Evolutionary conservation across 2,329 filamentous ascomycete species (phyloP).

Genomic region (Pleurostoma richardsiae): DNA sequence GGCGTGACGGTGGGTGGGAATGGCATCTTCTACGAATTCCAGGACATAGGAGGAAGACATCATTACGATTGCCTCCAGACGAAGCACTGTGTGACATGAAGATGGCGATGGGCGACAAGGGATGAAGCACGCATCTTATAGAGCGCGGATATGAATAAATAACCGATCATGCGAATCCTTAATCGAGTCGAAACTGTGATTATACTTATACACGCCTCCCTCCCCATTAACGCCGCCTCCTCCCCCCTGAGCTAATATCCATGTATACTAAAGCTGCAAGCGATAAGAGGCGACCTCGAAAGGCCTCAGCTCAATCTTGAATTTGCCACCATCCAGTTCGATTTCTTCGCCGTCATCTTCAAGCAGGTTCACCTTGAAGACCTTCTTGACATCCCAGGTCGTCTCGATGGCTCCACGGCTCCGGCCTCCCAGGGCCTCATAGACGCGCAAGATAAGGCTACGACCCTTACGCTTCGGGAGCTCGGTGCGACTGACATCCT

Average conservation of each 20-base stretch:
- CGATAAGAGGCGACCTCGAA: constrained; percentile 85
- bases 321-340: constrained; percentile 40
- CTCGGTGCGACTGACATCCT: constrained; percentile 61
- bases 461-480: constrained; percentile 63
- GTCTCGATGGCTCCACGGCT: constrained; percentile 67
- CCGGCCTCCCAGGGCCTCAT: constrained; percentile 82
- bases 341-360: constrained; percentile 79
- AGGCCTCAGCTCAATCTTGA: constrained; percentile 63
- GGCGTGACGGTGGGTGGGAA: too few relatives aligned
- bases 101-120: too few relatives aligned
- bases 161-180: too few relatives aligned
- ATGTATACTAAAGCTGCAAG: constrained; percentile 43
- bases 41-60: too few relatives aligned
- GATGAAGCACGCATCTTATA: too few relatives aligned
- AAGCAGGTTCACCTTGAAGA: constrained; percentile 78
- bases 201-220: background rate
- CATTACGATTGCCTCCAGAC: too few relatives aligned
- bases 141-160: too few relatives aligned
- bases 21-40: too few relatives aligned
- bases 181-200: background rate
- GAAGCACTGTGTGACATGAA: too few relatives aligned
- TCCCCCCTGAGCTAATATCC: background rate
- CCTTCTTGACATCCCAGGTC: constrained; percentile 66
- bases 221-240: background rate
- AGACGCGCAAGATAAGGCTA: constrained; percentile 80